phyloP scores from a whole-genome alignment of 495 filamentous ascomycete genomes.

The Talaromyces nanjingensis region DNA sequence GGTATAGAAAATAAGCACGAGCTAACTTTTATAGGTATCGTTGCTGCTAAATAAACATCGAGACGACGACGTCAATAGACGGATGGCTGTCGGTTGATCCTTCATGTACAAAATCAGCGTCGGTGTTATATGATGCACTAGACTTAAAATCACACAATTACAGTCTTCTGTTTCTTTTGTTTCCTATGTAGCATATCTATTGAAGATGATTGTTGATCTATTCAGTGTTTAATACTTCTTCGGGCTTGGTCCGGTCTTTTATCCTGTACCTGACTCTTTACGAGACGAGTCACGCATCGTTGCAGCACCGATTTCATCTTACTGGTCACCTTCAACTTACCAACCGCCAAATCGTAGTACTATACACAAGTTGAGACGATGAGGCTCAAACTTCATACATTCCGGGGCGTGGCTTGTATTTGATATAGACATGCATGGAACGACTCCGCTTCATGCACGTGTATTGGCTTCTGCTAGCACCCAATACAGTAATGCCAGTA shows the following conservation, averaged over 20 bases:
- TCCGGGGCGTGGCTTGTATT: not conserved
- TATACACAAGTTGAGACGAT: not conserved
- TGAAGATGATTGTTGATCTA: not conserved
- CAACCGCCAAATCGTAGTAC: not conserved
- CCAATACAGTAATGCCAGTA: not conserved
- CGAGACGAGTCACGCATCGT: not conserved
- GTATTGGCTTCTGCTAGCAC: not conserved
- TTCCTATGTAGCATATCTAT: conserved; percentile 10
- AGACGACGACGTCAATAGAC: conserved; percentile 37
- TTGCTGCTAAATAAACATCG: conserved; percentile 30
- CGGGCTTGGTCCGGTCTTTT: too few relatives aligned
- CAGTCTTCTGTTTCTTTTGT: conserved; percentile 1
- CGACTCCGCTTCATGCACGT: not conserved
- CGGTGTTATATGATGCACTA: conserved; percentile 19
- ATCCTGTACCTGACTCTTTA: not conserved
- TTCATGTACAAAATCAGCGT: conserved; percentile 43
- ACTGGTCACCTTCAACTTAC: not conserved
- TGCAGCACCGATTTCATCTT: not conserved
- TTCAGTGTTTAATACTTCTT: not conserved
- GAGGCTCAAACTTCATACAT: not conserved
- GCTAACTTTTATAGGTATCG: conserved; percentile 41
- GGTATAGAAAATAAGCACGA: not conserved
- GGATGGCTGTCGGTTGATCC: conserved; percentile 25
- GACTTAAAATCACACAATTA: conserved; percentile 4
- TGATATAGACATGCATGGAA: not conserved